phyloP scores from a whole-genome alignment of 345 rosid genomes.

The Rhodamnia argentea region DNA sequence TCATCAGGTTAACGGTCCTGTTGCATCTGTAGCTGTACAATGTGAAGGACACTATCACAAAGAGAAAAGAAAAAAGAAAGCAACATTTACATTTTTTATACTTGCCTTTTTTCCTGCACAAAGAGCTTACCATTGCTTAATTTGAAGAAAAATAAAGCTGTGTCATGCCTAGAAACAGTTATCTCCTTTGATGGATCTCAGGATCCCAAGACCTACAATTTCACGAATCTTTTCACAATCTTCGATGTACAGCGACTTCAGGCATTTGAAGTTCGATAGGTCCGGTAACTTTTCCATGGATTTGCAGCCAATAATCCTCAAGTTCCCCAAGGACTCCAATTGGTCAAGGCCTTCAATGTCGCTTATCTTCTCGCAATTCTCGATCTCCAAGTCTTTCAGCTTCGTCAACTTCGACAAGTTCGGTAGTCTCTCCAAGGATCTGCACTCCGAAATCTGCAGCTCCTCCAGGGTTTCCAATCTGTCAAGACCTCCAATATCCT shows the following conservation, averaged over 20 bases:
- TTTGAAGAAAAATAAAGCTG: not conserved
- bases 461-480: slow-evolving; percentile 3
- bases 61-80: not conserved
- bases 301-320: slow-evolving; percentile 9
- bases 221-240: slow-evolving; percentile 8
- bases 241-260: slow-evolving; percentile 5
- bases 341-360: slow-evolving; percentile 2
- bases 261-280: slow-evolving; percentile 7
- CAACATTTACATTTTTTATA: not conserved
- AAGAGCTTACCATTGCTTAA: not conserved
- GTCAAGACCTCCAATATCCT: slow-evolving; percentile 3
- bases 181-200: slow-evolving; percentile 11
- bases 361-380: slow-evolving; percentile 3
- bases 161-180: not conserved
- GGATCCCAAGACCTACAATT: slow-evolving; percentile 1
- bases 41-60: not conserved
- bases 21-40: not conserved
- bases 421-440: not conserved
- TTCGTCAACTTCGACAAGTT: slow-evolving; percentile 2
- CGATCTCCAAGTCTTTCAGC: slow-evolving; percentile 1
- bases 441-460: slow-evolving; percentile 8
- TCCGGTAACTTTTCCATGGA: slow-evolving; percentile 4
- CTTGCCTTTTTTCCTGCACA: not conserved
- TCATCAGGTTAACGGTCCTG: not conserved
- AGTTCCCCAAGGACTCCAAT: slow-evolving; percentile 6